Conservation (phyloP, 352 stramenopile species). For the Stephanocyclus meneghinianus region DNA sequence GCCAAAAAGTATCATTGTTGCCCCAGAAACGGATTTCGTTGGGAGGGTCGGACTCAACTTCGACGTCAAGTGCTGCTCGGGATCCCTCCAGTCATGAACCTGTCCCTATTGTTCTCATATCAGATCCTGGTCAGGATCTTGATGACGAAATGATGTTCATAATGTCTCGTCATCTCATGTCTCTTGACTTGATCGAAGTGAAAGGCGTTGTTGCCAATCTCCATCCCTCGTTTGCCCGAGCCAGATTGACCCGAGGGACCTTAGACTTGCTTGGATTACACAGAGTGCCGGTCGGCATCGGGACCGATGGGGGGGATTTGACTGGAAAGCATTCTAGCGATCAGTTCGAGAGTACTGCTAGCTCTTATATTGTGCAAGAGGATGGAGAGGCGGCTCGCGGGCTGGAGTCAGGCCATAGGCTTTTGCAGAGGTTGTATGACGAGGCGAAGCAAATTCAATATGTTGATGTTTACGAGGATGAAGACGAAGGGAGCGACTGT, state of each 20-base stretch:
- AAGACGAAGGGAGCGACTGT: slow-evolving; percentile 6
- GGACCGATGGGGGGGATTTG: slow-evolving; percentile 55
- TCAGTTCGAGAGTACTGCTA: slow-evolving; percentile 46
- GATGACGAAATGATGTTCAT: slow-evolving; percentile 71
- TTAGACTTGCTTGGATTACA: slow-evolving; percentile 55
- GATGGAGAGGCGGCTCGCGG: slow-evolving; percentile 37
- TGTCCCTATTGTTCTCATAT: slow-evolving; percentile 49
- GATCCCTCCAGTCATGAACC: slow-evolving; percentile 7
- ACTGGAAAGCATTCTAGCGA: slow-evolving; percentile 43
- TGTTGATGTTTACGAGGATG: slow-evolving; percentile 27
- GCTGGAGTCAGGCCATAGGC: slow-evolving; percentile 45
- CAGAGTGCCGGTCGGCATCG: slow-evolving; percentile 53
- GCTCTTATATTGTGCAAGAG: slow-evolving; percentile 47
- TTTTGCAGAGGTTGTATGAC: slow-evolving; percentile 56
- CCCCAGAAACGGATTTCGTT: not conserved
- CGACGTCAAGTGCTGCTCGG: not conserved
- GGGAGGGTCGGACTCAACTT: not conserved
- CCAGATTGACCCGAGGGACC: slow-evolving; percentile 48
- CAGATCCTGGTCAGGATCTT: slow-evolving; percentile 58
- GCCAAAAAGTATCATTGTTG: not conserved
- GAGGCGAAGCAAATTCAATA: slow-evolving; percentile 36
- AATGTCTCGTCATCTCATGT: slow-evolving; percentile 47
- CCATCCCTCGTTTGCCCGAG: slow-evolving; percentile 48
- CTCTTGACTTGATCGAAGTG: slow-evolving; percentile 42
- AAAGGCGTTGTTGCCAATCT: slow-evolving; percentile 51